Percentiles rank a stretch among this genome's conserved stretches.
Conservation (phyloP, 169 alveolate species). For the Plasmodium ovale region DNA sequence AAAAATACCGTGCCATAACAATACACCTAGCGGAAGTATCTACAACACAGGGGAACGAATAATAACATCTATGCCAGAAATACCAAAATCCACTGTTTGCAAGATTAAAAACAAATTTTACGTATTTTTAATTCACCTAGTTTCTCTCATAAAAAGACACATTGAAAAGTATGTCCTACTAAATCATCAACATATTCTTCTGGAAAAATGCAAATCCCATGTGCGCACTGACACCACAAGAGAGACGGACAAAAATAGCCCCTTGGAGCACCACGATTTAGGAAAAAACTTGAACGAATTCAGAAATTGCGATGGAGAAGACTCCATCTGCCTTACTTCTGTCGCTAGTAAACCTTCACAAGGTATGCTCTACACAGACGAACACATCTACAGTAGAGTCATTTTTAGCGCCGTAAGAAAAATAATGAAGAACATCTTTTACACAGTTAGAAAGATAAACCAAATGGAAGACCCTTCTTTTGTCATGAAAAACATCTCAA, state of each 20-base stretch:
- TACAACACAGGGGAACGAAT: not conserved
- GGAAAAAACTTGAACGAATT: no score
- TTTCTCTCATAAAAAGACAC: conserved; percentile 38
- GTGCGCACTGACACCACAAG: not conserved
- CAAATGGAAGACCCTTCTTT: conserved; percentile 28
- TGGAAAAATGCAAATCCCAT: no score
- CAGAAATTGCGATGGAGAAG: no score
- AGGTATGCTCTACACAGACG: not conserved
- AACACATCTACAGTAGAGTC: conserved; percentile 13
- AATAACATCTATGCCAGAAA: not conserved
- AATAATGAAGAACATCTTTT: conserved; percentile 56
- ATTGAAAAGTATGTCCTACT: conserved; percentile 17
- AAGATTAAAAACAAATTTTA: conserved; percentile 6
- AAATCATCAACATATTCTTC: no score
- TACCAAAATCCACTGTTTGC: not conserved
- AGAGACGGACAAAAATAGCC: not conserved
- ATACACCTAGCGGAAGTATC: not conserved
- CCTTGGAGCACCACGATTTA: no score
- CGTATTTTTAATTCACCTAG: conserved; percentile 45
- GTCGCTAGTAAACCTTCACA: no score
- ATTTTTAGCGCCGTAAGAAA: conserved; percentile 33
- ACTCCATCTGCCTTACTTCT: no score
- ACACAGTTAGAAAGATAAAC: conserved; percentile 22
- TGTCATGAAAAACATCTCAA: conserved; percentile 20
- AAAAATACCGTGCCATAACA: not conserved